Conservation (phyloP, 176 grass and related monocot genomes). For the Eragrostis nindensis region DNA sequence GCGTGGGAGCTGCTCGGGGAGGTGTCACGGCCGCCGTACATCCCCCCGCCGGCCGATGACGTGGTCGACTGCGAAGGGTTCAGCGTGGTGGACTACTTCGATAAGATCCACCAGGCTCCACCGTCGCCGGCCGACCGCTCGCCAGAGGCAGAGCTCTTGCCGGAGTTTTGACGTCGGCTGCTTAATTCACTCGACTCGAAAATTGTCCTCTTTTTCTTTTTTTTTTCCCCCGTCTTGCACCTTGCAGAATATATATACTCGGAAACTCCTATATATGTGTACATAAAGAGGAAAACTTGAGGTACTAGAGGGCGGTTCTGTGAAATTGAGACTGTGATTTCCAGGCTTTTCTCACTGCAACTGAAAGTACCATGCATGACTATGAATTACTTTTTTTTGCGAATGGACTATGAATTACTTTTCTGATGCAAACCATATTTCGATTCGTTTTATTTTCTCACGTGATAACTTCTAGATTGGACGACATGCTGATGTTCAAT, state of each 20-base stretch:
- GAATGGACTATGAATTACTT: no score
- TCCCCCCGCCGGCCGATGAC: conserved; percentile 59
- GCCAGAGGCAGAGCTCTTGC: conserved; percentile 50
- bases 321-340: conserved; percentile 8
- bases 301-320: background rate
- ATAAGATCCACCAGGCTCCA: conserved; percentile 44
- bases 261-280: background rate
- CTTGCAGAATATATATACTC: background rate
- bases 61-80: conserved; percentile 41
- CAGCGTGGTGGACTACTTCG: conserved; percentile 65
- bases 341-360: background rate
- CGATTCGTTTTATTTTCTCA: background rate
- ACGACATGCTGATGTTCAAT: background rate
- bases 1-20: conserved; percentile 76
- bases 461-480: background rate
- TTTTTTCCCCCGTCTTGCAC: background rate
- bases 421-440: background rate
- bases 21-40: conserved; percentile 81
- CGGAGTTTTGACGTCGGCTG: conserved; percentile 30
- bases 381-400: no score
- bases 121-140: conserved; percentile 37
- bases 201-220: background rate
- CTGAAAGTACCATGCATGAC: no score
- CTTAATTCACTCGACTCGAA: background rate
- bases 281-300: background rate